Conservation (phyloP, 768 basidiomycete species). For the Scleroderma citrinum region DNA sequence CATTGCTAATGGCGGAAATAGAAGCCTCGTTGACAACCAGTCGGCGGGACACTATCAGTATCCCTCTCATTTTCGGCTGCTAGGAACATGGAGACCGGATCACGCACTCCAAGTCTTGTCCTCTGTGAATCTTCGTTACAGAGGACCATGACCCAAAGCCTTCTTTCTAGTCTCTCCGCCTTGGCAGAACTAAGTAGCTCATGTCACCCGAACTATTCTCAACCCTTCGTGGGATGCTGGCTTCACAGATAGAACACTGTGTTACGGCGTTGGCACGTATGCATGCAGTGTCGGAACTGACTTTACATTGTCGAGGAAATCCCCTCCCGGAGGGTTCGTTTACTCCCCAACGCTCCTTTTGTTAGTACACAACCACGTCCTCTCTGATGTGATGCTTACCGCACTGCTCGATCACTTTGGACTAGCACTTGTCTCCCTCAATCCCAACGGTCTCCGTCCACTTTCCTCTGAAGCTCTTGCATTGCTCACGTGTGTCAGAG, state of each 20-base stretch:
- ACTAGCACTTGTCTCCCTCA: conserved; percentile 47
- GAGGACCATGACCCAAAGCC: too few species aligned
- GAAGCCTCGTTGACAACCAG: too few species aligned
- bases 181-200: too few species aligned
- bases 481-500: conserved; percentile 28
- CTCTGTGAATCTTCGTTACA: too few species aligned
- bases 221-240: conserved; percentile 65
- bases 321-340: conserved; percentile 2
- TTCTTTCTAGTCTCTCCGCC: too few species aligned
- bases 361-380: conserved; percentile 54
- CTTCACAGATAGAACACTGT: conserved; percentile 56
- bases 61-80: too few species aligned
- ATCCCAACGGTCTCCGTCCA: conserved; percentile 74
- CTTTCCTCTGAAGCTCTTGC: conserved; percentile 44
- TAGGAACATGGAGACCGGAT: too few species aligned
- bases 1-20: too few species aligned
- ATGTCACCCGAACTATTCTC: too few species aligned
- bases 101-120: too few species aligned
- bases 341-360: conserved; percentile 45
- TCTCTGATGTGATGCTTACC: conserved; percentile 48
- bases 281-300: conserved; percentile 46
- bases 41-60: too few species aligned
- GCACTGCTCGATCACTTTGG: conserved; percentile 70
- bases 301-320: too few species aligned
- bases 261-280: conserved; percentile 51